Percentiles rank a stretch among this genome's conserved stretches.
phyloP scores from a whole-genome alignment of 257 asterid species.

The Paulownia fortunei region DNA sequence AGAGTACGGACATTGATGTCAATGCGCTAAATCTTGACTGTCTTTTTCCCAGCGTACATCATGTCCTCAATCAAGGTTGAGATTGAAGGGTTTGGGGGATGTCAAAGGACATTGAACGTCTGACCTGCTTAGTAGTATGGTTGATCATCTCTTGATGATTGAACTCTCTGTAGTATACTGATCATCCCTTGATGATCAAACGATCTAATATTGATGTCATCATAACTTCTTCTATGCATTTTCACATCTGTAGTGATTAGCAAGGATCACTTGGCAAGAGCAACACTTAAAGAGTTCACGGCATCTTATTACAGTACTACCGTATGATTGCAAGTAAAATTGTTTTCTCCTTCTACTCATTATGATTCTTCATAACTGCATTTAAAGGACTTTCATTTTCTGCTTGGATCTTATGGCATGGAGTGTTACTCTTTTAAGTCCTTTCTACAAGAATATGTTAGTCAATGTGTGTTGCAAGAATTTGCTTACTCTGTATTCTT shows the following conservation, averaged over 20 bases:
- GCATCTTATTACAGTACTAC: neutral
- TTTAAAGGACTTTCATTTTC: constrained; percentile 17
- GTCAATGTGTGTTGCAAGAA: too few species aligned
- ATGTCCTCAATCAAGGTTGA: constrained; percentile 72
- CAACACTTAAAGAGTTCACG: neutral
- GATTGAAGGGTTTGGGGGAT: constrained; percentile 21
- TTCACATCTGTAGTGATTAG: neutral
- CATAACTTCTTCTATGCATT: neutral
- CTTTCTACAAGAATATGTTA: neutral
- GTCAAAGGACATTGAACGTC: constrained; percentile 30
- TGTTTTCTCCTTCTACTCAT: neutral
- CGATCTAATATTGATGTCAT: neutral
- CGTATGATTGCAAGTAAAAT: neutral
- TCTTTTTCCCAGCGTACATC: neutral
- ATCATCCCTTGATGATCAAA: constrained; percentile 54
- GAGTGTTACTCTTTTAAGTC: neutral
- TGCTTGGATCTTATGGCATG: neutral
- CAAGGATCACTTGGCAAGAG: neutral
- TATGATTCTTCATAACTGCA: too few species aligned
- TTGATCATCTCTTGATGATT: constrained; percentile 62
- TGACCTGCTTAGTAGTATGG: constrained; percentile 32
- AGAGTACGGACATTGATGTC: constrained; percentile 72
- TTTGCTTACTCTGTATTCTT: too few species aligned
- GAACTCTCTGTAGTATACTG: constrained; percentile 30
- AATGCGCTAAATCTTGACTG: constrained; percentile 54